Percentiles rank a stretch among this genome's conserved stretches.
Conservation (phyloP, 345 rosid species). For the Heritiera fomes region DNA sequence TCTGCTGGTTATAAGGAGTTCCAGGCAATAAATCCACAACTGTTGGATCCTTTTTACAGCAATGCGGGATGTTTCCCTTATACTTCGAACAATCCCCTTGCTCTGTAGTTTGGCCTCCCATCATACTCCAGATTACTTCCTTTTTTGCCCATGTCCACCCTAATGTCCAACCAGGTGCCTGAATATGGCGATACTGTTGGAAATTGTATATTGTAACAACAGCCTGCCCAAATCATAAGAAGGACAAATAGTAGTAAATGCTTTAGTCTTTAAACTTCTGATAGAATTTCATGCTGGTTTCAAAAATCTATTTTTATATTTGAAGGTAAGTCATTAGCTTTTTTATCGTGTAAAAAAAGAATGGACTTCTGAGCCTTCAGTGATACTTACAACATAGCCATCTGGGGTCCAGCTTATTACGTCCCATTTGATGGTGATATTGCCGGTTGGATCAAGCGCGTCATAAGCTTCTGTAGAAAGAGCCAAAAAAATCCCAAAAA, state of each 20-base stretch:
- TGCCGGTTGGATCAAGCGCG: constrained; percentile 88
- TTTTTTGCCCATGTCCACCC: constrained; percentile 96
- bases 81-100: constrained; percentile 94
- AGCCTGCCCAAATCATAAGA: constrained; percentile 51
- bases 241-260: background rate
- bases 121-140: constrained; percentile 87
- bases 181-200: constrained; percentile 85
- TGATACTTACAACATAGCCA: constrained; percentile 84
- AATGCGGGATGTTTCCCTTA: constrained; percentile 78
- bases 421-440: constrained; percentile 97
- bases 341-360: background rate
- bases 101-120: constrained; percentile 76
- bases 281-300: background rate
- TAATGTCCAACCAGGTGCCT: constrained; percentile 84
- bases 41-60: constrained; percentile 80
- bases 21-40: constrained; percentile 88
- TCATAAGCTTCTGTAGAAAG: constrained; percentile 77
- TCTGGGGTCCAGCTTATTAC: constrained; percentile 86
- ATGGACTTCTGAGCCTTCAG: background rate
- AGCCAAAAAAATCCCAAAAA: constrained; percentile 15
- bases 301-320: background rate
- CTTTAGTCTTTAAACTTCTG: background rate
- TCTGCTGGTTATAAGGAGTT: constrained; percentile 81
- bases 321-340: background rate
- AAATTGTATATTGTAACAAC: constrained; percentile 79